A percentile compares a stretch with the other conserved stretches of the same genome.
Conservation (phyloP, 2,329 filamentous ascomycete genomes). For the Metarhizium album region DNA sequence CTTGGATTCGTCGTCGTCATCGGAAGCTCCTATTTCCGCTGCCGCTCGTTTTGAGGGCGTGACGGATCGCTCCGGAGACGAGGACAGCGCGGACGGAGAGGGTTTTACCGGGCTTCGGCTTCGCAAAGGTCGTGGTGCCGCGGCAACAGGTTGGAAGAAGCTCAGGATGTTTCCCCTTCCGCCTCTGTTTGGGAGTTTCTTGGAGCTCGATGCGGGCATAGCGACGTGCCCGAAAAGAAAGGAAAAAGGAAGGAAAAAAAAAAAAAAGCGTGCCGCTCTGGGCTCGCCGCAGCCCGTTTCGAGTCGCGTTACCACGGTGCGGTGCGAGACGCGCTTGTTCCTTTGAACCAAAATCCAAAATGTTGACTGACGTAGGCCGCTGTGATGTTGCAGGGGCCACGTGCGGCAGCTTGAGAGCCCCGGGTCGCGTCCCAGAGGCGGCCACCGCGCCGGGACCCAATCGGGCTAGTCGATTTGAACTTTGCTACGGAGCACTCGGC, state of each 20-base stretch:
- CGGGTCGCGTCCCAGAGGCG: not conserved
- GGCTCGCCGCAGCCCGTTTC: not conserved
- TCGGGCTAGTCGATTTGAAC: not conserved
- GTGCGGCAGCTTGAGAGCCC: too few species aligned
- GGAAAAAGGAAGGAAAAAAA: too few species aligned
- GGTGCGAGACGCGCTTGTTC: not conserved
- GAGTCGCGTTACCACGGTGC: not conserved
- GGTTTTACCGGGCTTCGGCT: constrained; percentile 11
- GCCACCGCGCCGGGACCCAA: not conserved
- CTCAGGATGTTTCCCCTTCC: constrained; percentile 20
- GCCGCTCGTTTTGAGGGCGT: constrained; percentile 15
- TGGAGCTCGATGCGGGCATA: constrained; percentile 16
- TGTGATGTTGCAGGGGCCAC: not conserved
- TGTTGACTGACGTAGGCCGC: not conserved
- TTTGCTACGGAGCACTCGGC: not conserved
- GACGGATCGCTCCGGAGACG: constrained; percentile 14
- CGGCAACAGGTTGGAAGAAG: constrained; percentile 26
- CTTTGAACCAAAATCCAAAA: not conserved
- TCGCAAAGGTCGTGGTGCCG: constrained; percentile 6
- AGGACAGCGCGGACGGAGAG: constrained; percentile 15
- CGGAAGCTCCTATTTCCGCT: constrained; percentile 54
- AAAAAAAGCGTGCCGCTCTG: not conserved
- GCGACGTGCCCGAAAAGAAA: too few species aligned
- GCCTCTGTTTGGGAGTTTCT: not conserved
- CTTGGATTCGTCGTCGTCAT: constrained; percentile 59